Evolutionary conservation across 2,329 filamentous ascomycete species (phyloP).

Genomic region (Arthrobotrys sinensis): DNA sequence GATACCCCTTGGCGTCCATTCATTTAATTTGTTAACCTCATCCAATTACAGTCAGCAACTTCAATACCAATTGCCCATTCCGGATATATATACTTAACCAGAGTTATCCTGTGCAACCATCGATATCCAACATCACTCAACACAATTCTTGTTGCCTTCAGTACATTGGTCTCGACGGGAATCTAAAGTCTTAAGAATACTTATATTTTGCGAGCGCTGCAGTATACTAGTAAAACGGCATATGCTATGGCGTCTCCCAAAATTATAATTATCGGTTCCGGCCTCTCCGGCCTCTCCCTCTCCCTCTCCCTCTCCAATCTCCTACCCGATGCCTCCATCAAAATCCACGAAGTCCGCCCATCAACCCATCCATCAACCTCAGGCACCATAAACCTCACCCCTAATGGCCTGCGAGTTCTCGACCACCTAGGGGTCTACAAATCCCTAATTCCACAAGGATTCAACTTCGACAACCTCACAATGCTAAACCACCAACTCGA

Average conservation of each 20-base stretch:
- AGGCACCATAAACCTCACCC: constrained; percentile 70
- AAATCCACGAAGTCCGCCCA: constrained; percentile 71
- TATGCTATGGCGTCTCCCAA: constrained; percentile 15
- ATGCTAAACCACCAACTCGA: constrained; percentile 67
- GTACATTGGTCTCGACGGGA: too few relatives aligned
- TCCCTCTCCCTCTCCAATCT: constrained; percentile 70
- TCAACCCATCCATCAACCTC: constrained; percentile 68
- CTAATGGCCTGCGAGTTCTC: constrained; percentile 70
- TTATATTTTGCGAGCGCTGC: too few relatives aligned
- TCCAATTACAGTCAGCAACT: too few relatives aligned
- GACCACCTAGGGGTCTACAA: constrained; percentile 67
- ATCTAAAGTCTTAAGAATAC: too few relatives aligned
- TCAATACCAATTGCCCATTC: too few relatives aligned
- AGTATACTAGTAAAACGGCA: too few relatives aligned
- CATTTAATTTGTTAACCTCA: too few relatives aligned
- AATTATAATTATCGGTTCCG: constrained; percentile 43
- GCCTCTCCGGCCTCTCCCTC: constrained; percentile 52
- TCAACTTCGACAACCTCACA: constrained; percentile 71
- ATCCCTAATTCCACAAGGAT: constrained; percentile 69
- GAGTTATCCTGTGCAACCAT: too few relatives aligned
- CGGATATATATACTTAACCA: too few relatives aligned
- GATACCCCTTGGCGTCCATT: too few relatives aligned
- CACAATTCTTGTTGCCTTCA: too few relatives aligned
- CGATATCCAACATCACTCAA: too few relatives aligned
- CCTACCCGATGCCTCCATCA: constrained; percentile 67